Base-by-base conservation (phyloP, 1,284 basidiomycete genomes). In the Leccinum pseudoinsigne region DNA sequence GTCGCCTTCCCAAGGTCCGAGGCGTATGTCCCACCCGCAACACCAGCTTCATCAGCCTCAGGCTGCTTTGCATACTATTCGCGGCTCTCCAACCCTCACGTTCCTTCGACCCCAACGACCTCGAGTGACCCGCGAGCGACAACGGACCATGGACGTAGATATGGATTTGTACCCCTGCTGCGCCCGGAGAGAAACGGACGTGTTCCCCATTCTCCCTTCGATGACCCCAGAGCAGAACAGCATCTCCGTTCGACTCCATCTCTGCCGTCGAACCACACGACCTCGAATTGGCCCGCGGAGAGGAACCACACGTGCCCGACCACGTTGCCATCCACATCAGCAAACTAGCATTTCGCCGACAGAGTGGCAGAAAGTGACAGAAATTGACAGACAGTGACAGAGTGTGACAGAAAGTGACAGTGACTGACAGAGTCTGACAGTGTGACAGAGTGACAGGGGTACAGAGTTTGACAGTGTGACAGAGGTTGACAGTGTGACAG, bases 101-200 rank as follows among this genome's bases (percentile, higher is more conserved):
- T 47, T 81, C 86, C 9, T 83, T 84, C 66, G 88, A 91, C 72
- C 82, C 81, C 81, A 34, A 34, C 31, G 31, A 34, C 31, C 31
- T 1, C 31, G 31, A 34, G 31, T 34, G 31, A 31, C 31, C 31
- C 31, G 85, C 58, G 92, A 94, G 72, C 84, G 92, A 16, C 92
- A 94, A 77, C 83, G 90, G 18, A 85, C 89, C 2, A 89, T 94
- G 86, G 31, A 34, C 68, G 92, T 88, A 0, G 91, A 93, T 71
- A 91, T 93, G 84, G 92, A 91, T 55, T 83, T 92, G 72, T 90
- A 93, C 59, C 84, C 93, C 56, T 91, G 90, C 34, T 81, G 86
- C 45, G 90, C 90, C 1, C 83, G 91, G 28, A 82, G 88, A 66
- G 86, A 86, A 60, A 90, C 89, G 3, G 70, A 86, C 16, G 76